phyloP scores from a whole-genome alignment of 192 early-diverging fungal species.

The Diversispora epigaea region DNA sequence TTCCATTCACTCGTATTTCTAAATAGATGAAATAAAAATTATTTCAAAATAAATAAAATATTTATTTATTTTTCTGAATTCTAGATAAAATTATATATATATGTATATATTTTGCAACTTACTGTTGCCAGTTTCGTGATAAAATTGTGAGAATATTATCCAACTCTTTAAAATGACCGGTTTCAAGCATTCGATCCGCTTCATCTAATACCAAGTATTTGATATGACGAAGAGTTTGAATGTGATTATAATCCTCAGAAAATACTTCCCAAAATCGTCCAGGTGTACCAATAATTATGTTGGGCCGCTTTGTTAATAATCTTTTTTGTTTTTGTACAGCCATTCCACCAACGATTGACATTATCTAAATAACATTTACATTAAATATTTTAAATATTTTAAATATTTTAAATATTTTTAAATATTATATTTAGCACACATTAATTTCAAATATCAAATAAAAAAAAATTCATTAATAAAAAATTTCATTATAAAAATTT shows the following conservation, averaged over 20 bases:
- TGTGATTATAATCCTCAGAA: conserved; percentile 53
- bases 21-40: neutral
- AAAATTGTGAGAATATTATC: conserved; percentile 57
- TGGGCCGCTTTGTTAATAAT: conserved; percentile 59
- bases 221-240: conserved; percentile 56
- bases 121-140: conserved; percentile 45
- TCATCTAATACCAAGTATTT: conserved; percentile 80
- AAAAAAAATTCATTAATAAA: neutral
- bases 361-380: conserved; percentile 48
- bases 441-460: neutral
- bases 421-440: no score
- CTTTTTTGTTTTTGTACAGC: conserved; percentile 88
- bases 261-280: conserved; percentile 70
- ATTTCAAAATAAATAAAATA: no score
- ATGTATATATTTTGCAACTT: neutral
- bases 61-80: neutral
- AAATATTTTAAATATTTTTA: no score
- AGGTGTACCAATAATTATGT: conserved; percentile 81
- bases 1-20: conserved; percentile 39
- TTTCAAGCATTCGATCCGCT: conserved; percentile 82
- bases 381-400: no score
- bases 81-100: conserved; percentile 3
- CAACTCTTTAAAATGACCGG: conserved; percentile 75
- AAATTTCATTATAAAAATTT: neutral
- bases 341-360: conserved; percentile 92